Conservation (phyloP, 257 asterid species). For the Primulina eburnea region DNA sequence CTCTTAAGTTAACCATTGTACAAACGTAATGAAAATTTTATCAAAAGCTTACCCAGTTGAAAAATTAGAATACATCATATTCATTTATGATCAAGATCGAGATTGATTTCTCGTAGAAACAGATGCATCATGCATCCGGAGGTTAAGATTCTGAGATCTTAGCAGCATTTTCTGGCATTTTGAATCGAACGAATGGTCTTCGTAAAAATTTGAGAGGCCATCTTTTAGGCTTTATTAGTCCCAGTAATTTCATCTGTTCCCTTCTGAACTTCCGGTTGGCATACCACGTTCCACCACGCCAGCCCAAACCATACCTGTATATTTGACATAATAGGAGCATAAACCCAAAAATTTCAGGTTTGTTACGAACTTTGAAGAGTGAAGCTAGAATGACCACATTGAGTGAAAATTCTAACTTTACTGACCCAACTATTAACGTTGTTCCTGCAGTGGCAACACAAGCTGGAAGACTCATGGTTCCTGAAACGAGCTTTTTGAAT, state of each 20-base stretch:
- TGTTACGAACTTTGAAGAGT: background rate
- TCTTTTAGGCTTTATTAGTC: slow-evolving; percentile 58
- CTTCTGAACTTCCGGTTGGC: slow-evolving; percentile 48
- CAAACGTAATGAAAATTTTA: too few species aligned
- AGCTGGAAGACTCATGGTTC: slow-evolving; percentile 69
- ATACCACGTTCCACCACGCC: slow-evolving; percentile 88
- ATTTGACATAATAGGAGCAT: background rate
- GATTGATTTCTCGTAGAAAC: slow-evolving; percentile 5
- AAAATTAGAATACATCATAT: slow-evolving; percentile 6
- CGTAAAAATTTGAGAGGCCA: slow-evolving; percentile 66
- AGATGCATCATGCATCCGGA: slow-evolving; percentile 24
- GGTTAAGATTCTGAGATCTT: slow-evolving; percentile 37
- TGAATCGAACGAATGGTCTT: slow-evolving; percentile 49
- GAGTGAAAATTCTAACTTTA: slow-evolving; percentile 7
- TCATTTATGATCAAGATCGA: background rate
- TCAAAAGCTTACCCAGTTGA: too few species aligned
- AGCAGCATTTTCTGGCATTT: slow-evolving; percentile 32
- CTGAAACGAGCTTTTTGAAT: slow-evolving; percentile 58
- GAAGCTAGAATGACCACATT: background rate
- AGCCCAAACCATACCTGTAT: slow-evolving; percentile 76
- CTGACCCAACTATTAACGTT: slow-evolving; percentile 73
- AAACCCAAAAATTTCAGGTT: background rate
- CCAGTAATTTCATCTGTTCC: slow-evolving; percentile 74
- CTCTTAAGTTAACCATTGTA: too few species aligned
- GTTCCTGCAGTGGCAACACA: slow-evolving; percentile 96